Evolutionary conservation across 2,329 filamentous ascomycete genomes (phyloP).

Genomic region (Phialemonium atrogriseum): DNA sequence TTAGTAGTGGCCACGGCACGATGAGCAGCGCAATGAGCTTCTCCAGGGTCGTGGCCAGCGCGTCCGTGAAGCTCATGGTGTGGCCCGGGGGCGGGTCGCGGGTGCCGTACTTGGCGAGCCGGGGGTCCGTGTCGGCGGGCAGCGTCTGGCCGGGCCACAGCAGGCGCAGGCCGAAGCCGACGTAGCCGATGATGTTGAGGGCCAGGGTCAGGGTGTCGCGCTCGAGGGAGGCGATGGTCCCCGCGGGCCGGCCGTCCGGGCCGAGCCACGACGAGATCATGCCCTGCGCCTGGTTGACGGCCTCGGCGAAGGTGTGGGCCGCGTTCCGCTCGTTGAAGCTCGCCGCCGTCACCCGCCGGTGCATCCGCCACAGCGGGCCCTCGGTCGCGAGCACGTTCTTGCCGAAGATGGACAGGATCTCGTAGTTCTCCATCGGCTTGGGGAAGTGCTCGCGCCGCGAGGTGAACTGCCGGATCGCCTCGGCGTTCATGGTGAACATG

Average conservation of each 20-base stretch:
- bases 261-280: constrained; percentile 53
- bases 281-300: constrained; percentile 52
- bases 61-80: constrained; percentile 56
- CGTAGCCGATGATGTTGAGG: constrained; percentile 52
- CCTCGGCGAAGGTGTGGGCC: constrained; percentile 52
- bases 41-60: constrained; percentile 53
- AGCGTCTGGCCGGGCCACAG: constrained; percentile 55
- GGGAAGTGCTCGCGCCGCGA: constrained; percentile 62
- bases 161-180: constrained; percentile 60
- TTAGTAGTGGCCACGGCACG: constrained; percentile 47
- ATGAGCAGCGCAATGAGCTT: constrained; percentile 55
- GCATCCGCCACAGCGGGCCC: constrained; percentile 60
- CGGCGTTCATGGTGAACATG: constrained; percentile 53
- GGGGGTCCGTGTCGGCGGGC: constrained; percentile 32
- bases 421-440: constrained; percentile 55
- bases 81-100: constrained; percentile 41
- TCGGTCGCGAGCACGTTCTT: constrained; percentile 65
- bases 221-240: constrained; percentile 47
- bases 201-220: constrained; percentile 57
- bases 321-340: constrained; percentile 74
- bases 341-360: constrained; percentile 63
- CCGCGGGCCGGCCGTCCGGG: constrained; percentile 23
- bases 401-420: constrained; percentile 56
- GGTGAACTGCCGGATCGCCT: constrained; percentile 58
- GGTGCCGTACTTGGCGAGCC: constrained; percentile 39